Base-by-base conservation (phyloP, 164 flowering plant genomes). In the Vitis rotundifolia region DNA sequence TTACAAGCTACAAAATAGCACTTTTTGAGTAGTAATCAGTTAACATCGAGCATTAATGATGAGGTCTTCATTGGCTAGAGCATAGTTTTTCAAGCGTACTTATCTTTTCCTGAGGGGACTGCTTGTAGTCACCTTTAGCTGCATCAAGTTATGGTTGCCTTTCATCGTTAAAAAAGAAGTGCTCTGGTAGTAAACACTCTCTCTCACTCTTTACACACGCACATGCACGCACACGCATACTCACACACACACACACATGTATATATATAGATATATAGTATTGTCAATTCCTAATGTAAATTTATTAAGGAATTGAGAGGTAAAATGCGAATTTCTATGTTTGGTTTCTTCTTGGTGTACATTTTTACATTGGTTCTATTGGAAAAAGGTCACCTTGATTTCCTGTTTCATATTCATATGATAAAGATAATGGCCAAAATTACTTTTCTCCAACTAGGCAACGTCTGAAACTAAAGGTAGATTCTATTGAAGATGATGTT, bases 341-440 rank as follows among this genome's bases (percentile, higher is more conserved):
- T 31, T 31, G 37, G 37, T 31, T 31, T 5, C 13, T 28, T 18
- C 12, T 11, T 64, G 37, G 28, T 8, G 22, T 61, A 37, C 49
- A 8, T 15, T 61, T 15, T 11, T 37, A 29, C 11, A 7, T 49
- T n/a, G 22, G 15, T 15, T 44, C 22, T 70, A 89, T 88, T 68
- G 92, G 95, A 19, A 90, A 90, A 79, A 76, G 95, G 72, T 88
- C 95, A 8, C 95, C 95, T 14, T 85, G 95, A 28, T 79, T 85
- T 70, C 92, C 92, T 66, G 88, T 90, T 67, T 80, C 86, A 53
- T 76, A 80, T 76, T 64, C 77, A 9, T 71, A 69, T 76, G 84
- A 72, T 64, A 82, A 72, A 76, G 75, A 70, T 63, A 73, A 69
- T 14, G 72, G 64, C 54, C 84, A 68, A 59, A 73, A 71, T 56